Evolutionary conservation across 371 early-diverging fungal species (phyloP).

Genomic region (Choanephora cucurbitarum): DNA sequence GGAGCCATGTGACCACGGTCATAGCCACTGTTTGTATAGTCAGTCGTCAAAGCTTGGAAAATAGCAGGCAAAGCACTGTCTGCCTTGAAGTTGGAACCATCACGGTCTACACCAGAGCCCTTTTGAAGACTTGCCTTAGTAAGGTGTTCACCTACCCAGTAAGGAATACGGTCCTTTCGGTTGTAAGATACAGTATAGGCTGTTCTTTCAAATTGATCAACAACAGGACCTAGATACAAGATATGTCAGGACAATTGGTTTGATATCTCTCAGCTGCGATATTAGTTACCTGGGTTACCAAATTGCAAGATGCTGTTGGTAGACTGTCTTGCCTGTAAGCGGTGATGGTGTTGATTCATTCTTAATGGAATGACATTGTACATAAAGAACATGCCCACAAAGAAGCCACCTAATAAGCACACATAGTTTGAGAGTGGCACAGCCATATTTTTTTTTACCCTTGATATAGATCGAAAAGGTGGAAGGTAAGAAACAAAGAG

Average conservation of each 20-base stretch:
- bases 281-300: slow-evolving; percentile 47
- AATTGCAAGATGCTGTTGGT: slow-evolving; percentile 31
- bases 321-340: slow-evolving; percentile 5
- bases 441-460: slow-evolving; percentile 7
- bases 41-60: slow-evolving; percentile 65
- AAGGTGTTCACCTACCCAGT: slow-evolving; percentile 83
- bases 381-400: slow-evolving; percentile 29
- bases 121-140: slow-evolving; percentile 60
- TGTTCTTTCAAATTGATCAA: slow-evolving; percentile 49
- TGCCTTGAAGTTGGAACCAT: slow-evolving; percentile 64
- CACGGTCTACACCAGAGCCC: slow-evolving; percentile 55
- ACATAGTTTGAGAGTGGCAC: slow-evolving; percentile 6
- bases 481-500: slow-evolving; percentile 1
- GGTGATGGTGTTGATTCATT: not conserved
- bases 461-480: not conserved
- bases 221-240: slow-evolving; percentile 41
- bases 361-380: slow-evolving; percentile 13
- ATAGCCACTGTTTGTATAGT: slow-evolving; percentile 73
- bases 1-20: slow-evolving; percentile 86
- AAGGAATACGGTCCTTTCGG: slow-evolving; percentile 74
- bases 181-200: slow-evolving; percentile 64
- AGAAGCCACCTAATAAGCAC: slow-evolving; percentile 27
- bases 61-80: slow-evolving; percentile 59
- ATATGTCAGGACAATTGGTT: not conserved
- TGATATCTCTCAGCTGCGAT: not conserved